phyloP scores from a whole-genome alignment of 306 rosid species.

The Prunus kanzakura region DNA sequence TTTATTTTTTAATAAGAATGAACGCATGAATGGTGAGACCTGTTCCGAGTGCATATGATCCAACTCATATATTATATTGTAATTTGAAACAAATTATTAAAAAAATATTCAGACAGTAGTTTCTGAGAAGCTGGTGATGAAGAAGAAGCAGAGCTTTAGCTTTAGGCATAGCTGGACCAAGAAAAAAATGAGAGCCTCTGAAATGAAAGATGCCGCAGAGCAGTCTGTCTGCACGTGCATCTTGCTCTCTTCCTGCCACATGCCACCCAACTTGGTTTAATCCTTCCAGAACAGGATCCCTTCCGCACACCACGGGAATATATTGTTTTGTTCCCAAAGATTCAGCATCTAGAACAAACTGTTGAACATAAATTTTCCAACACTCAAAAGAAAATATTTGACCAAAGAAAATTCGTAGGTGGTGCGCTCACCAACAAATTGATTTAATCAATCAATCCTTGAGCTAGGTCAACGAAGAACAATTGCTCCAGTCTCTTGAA shows the following conservation, averaged over 20 bases:
- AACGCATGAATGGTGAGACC: neutral
- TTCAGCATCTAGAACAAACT: conserved; percentile 1
- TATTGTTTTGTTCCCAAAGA: neutral
- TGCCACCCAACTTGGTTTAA: neutral
- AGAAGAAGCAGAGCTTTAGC: neutral
- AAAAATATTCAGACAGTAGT: neutral
- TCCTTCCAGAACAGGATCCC: neutral
- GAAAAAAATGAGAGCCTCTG: neutral
- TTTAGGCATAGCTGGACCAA: neutral
- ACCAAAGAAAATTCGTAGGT: conserved; percentile 7
- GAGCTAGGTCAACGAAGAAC: neutral
- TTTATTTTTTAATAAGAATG: too few relatives aligned
- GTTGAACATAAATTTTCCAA: neutral
- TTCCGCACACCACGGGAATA: neutral
- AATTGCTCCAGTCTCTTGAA: neutral
- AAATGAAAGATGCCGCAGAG: neutral
- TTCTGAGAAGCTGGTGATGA: neutral
- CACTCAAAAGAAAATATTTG: neutral
- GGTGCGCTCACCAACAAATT: neutral
- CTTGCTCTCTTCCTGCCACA: neutral
- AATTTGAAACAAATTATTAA: neutral
- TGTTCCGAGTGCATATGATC: neutral
- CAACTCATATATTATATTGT: neutral
- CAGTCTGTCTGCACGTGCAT: neutral
- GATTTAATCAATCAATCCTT: neutral